A percentile compares a stretch with the other conserved stretches of the same genome.
Evolutionary conservation across 768 basidiomycete species (phyloP).

Genomic region (Kwoniella dejecticola): DNA sequence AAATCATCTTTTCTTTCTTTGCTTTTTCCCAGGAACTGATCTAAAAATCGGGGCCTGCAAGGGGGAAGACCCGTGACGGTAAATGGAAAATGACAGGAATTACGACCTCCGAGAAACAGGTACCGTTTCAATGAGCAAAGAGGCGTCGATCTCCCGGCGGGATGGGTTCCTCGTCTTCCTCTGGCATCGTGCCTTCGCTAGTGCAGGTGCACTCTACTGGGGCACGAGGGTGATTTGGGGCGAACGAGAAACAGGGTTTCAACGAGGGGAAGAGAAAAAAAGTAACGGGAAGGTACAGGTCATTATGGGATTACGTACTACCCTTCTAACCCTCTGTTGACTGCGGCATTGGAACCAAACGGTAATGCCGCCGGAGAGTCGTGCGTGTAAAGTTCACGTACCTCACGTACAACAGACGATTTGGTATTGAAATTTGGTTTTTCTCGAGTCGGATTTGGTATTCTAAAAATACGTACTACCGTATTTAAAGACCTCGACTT

Average conservation of each 20-base stretch:
- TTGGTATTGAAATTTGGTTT: neutral
- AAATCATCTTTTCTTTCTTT: neutral
- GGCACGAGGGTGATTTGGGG: neutral
- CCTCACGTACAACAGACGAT: neutral
- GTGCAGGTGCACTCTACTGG: no score
- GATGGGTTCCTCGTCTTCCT: neutral
- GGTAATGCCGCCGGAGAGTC: conserved; percentile 1
- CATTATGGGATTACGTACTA: neutral
- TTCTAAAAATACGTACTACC: neutral
- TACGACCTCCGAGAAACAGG: neutral
- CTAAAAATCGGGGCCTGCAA: neutral
- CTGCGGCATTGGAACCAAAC: neutral
- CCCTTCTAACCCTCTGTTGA: neutral
- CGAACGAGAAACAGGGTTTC: neutral
- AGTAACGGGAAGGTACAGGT: neutral
- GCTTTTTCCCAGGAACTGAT: conserved; percentile 5
- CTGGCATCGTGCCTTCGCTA: neutral
- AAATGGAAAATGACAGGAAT: neutral
- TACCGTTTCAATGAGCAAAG: conserved; percentile 8
- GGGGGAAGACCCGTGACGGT: neutral
- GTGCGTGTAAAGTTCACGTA: neutral
- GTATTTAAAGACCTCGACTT: neutral
- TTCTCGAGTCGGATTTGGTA: neutral
- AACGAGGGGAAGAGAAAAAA: no score
- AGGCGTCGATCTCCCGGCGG: conserved; percentile 24